Evolutionary conservation across 176 grass and related monocot species (phyloP).

Genomic region (Ensete glaucum): DNA sequence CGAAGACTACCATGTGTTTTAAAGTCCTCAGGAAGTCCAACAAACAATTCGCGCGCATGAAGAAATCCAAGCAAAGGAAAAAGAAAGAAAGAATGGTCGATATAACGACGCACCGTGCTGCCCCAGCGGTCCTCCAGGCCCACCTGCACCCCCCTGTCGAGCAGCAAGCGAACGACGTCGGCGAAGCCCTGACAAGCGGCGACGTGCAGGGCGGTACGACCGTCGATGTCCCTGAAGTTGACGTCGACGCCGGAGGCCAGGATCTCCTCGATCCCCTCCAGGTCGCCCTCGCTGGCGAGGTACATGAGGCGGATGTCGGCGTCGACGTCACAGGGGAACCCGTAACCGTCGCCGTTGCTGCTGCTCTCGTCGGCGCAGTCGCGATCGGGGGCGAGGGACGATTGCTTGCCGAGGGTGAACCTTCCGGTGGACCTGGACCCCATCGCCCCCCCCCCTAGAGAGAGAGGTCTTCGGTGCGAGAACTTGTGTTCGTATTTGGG

Average conservation of each 20-base stretch:
- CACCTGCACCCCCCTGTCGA: conserved; percentile 51
- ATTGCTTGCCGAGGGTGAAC: conserved; percentile 69
- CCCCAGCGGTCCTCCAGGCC: conserved; percentile 77
- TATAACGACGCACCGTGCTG: conserved; percentile 48
- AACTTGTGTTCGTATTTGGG: conserved; percentile 30
- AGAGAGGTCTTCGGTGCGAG: not conserved
- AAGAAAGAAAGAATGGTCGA: not conserved
- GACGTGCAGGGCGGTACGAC: conserved; percentile 78
- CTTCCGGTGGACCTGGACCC: conserved; percentile 32
- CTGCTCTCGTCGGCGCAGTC: not conserved
- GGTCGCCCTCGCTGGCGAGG: conserved; percentile 60
- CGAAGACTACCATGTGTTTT: too few species aligned
- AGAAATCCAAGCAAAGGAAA: not conserved
- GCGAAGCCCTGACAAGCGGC: conserved; percentile 65
- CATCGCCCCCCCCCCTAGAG: conserved; percentile 7
- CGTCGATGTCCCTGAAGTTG: conserved; percentile 85
- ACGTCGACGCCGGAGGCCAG: conserved; percentile 49
- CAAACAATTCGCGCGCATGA: not conserved
- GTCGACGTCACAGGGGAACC: conserved; percentile 25
- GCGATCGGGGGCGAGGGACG: conserved; percentile 61
- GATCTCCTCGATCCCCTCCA: conserved; percentile 58
- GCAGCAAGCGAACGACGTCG: conserved; percentile 53
- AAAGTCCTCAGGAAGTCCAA: too few species aligned
- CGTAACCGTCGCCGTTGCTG: not conserved
- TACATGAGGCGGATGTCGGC: conserved; percentile 73